phyloP scores from a whole-genome alignment of 208 protist species.

The Endotrypanum monterogeii region DNA sequence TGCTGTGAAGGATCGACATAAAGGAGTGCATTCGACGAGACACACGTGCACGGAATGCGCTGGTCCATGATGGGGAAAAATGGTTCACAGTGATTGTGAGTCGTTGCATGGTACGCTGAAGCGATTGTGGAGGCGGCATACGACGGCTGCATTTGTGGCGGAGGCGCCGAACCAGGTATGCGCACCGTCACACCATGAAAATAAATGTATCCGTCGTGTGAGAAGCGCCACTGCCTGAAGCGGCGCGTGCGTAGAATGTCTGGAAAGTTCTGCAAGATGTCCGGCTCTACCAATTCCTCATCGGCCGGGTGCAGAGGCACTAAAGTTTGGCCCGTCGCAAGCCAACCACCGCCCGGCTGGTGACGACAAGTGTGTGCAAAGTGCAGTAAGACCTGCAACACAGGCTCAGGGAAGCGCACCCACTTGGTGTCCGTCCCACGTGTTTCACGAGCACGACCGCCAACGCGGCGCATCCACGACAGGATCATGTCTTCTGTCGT shows the following conservation, averaged over 20 bases:
- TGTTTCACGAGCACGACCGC: slow-evolving; percentile 44
- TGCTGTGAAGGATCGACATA: background rate
- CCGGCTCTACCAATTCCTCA: slow-evolving; percentile 28
- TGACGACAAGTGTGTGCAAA: slow-evolving; percentile 19
- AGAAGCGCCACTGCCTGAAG: slow-evolving; percentile 52
- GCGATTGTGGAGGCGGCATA: background rate
- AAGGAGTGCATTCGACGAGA: background rate
- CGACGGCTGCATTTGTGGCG: background rate
- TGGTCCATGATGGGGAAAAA: background rate
- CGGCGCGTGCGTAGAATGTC: slow-evolving; percentile 37
- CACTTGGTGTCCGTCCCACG: slow-evolving; percentile 38
- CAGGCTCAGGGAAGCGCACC: slow-evolving; percentile 36
- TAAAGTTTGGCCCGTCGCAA: slow-evolving; percentile 1
- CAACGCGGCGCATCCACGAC: slow-evolving; percentile 56
- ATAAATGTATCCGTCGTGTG: slow-evolving; percentile 52
- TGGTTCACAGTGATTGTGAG: background rate
- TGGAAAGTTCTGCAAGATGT: slow-evolving; percentile 19
- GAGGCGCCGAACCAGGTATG: slow-evolving; percentile 22
- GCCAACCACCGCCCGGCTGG: slow-evolving; percentile 12
- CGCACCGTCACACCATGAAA: slow-evolving; percentile 58
- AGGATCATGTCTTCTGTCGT: slow-evolving; percentile 48
- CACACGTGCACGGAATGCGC: background rate
- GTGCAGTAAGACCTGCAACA: slow-evolving; percentile 14
- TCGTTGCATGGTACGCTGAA: background rate
- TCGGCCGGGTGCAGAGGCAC: slow-evolving; percentile 13